A percentile compares a stretch with the other conserved stretches of the same genome.
These are phyloP conservation scores for Ajuga chamaepitys DNA, from an alignment of 257 asterid genomes.

Conservation along the genomic window DNA sequence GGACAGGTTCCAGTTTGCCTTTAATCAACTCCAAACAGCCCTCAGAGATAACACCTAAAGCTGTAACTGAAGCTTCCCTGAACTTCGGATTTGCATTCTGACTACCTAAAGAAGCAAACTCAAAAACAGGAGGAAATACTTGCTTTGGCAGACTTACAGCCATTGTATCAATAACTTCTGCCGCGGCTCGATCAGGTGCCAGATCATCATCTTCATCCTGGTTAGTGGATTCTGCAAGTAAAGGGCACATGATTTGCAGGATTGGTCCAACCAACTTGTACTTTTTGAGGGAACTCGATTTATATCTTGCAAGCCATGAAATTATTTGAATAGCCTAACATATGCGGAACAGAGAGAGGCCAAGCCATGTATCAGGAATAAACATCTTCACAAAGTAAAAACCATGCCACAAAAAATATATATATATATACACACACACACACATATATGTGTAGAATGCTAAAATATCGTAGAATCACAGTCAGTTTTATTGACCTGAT, in stretches of 20 bases:
- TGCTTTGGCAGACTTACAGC: slow-evolving; percentile 79
- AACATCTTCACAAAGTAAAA: neutral
- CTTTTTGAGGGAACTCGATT: slow-evolving; percentile 84
- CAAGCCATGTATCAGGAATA: slow-evolving; percentile 13
- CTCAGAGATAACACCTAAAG: slow-evolving; percentile 89
- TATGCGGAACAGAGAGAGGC: slow-evolving; percentile 10
- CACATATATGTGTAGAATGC: no score
- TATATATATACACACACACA: no score
- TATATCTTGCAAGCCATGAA: slow-evolving; percentile 95
- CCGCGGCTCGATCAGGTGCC: slow-evolving; percentile 97
- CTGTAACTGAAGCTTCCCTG: slow-evolving; percentile 97
- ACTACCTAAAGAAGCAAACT: slow-evolving; percentile 85
- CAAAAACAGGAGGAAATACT: slow-evolving; percentile 88
- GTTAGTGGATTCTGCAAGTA: slow-evolving; percentile 80
- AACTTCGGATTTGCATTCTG: slow-evolving; percentile 84
- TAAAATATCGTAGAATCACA: neutral
- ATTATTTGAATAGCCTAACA: slow-evolving; percentile 94
- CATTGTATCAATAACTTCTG: slow-evolving; percentile 97
- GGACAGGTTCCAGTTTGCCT: slow-evolving; percentile 71
- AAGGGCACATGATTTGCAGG: slow-evolving; percentile 92
- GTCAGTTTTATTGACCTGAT: slow-evolving; percentile 55
- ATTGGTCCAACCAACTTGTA: slow-evolving; percentile 92
- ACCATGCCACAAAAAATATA: neutral
- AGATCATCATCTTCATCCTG: slow-evolving; percentile 83
- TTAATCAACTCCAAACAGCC: slow-evolving; percentile 92